Conservation (phyloP, 768 basidiomycete species). For the Arthromyces matolae region DNA sequence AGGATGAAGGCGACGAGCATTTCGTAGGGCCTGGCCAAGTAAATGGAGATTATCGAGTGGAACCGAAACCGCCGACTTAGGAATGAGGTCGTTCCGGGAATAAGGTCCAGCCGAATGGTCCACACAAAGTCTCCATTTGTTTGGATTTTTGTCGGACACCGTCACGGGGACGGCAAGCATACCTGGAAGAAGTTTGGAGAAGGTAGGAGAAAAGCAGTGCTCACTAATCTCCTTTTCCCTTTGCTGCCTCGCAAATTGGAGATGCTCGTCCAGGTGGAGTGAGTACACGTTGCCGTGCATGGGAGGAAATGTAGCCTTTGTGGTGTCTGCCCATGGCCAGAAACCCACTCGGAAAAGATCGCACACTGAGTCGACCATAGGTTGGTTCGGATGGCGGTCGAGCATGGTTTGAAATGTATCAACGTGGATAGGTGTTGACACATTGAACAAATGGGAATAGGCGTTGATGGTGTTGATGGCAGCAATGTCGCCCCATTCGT, state of each 20-base stretch:
- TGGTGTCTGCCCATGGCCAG: too few relatives aligned
- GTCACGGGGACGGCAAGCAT: constrained; percentile 27
- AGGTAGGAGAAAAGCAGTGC: constrained; percentile 13
- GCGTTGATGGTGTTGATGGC: background rate
- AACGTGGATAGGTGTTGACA: constrained; percentile 27
- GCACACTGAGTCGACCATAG: constrained; percentile 25
- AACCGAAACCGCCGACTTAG: constrained; percentile 2
- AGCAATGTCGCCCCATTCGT: background rate
- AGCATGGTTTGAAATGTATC: constrained; percentile 21
- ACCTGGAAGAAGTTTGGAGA: constrained; percentile 20
- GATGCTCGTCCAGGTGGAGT: background rate
- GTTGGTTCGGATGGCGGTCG: constrained; percentile 24
- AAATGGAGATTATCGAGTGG: constrained; percentile 7
- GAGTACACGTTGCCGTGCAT: constrained; percentile 21
- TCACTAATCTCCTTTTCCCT: constrained; percentile 17
- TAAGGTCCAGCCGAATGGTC: constrained; percentile 23
- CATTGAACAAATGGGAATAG: constrained; percentile 6
- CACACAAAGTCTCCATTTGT: constrained; percentile 23
- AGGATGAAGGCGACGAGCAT: constrained; percentile 16
- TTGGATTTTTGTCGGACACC: constrained; percentile 24
- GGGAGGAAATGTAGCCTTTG: too few relatives aligned
- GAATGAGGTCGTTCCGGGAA: constrained; percentile 13
- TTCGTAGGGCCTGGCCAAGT: constrained; percentile 6
- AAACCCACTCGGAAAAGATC: constrained; percentile 25
- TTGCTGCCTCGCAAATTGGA: constrained; percentile 12